Conservation (phyloP, 495 filamentous ascomycete genomes). For the Pyrenula aspistea region DNA sequence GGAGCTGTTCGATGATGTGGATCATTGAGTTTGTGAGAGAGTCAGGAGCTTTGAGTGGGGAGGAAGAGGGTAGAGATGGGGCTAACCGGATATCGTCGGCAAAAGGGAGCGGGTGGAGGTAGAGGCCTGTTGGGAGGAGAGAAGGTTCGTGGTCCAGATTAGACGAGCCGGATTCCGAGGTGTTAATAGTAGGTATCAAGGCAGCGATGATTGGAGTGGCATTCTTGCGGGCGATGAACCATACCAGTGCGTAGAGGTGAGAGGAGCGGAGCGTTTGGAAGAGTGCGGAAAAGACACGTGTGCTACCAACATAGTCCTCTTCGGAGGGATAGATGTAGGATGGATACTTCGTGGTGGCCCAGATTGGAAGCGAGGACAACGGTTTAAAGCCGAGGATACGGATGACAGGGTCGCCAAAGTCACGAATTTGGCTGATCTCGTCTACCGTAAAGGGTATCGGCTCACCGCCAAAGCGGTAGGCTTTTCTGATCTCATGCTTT, state of each 20-base stretch:
- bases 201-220: constrained; percentile 67
- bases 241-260: constrained; percentile 71
- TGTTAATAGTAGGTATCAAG: constrained; percentile 60
- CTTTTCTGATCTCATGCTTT: constrained; percentile 74
- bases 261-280: constrained; percentile 73
- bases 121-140: constrained; percentile 67
- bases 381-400: constrained; percentile 93
- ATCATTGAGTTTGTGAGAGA: constrained; percentile 71
- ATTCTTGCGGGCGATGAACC: constrained; percentile 78
- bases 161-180: constrained; percentile 55
- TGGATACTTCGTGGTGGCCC: constrained; percentile 76
- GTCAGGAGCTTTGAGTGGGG: constrained; percentile 49
- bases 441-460: constrained; percentile 76
- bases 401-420: constrained; percentile 72
- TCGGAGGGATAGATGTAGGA: constrained; percentile 94
- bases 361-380: constrained; percentile 58
- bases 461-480: constrained; percentile 91
- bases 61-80: constrained; percentile 36
- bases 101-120: constrained; percentile 80
- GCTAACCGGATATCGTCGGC: constrained; percentile 79
- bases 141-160: constrained; percentile 9
- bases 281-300: constrained; percentile 82
- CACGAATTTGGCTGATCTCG: constrained; percentile 60
- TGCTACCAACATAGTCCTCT: constrained; percentile 77
- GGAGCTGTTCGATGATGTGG: constrained; percentile 67